Base-by-base conservation (phyloP, 1,139 yeast genomes). In the Hansenula sp. region DNA sequence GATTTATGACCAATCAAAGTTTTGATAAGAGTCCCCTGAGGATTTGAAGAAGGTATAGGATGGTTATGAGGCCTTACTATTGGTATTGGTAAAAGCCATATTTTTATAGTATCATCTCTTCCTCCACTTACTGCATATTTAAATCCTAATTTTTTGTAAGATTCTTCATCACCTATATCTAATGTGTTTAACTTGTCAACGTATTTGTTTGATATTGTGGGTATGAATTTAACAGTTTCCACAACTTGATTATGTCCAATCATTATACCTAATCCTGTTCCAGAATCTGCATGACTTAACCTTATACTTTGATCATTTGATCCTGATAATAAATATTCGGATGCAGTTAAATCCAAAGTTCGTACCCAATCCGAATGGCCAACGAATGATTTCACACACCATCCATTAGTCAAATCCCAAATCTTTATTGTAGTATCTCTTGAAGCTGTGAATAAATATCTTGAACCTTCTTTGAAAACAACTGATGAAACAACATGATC, bases 331-430 rank as follows among this genome's bases (percentile, higher is more conserved):
- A 88, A 50, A 52, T 73, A 84, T 41, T 79, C 83, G 4, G 82
- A 62, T 21, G 61, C 55, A 14, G 66, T 58, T 1, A 76, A 71
- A 45, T 79, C 82, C 8, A 88, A 58, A 19, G 77, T 71, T 49
- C 96, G 69, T 10, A 88, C 89, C 97, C 97, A 90, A 51, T 88
- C 96, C 26, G 87, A 75, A 60, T 90, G 97, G 1, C 92, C 94
- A 9, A 74, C 68, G 45, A 87, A 78, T 1, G 85, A 77, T 44
- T 75, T 72, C 24, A 77, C 56, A 44, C 90, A 79, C 66, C 75
- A 79, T 0, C 96, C 97, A 6, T 77, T 71, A 14, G 68, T 62
- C 16, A 81, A 61, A 55, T 88, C 94, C 97, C 97, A 90, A 2
- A 83, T 60, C 46, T 82, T 79, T 3, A 87, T 73, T 0, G 87